Evolutionary conservation across 2,329 filamentous ascomycete genomes (phyloP), one percentile per base, ranked within the genome.

Genomic region (Fonsecaea multimorphosa): DNA sequence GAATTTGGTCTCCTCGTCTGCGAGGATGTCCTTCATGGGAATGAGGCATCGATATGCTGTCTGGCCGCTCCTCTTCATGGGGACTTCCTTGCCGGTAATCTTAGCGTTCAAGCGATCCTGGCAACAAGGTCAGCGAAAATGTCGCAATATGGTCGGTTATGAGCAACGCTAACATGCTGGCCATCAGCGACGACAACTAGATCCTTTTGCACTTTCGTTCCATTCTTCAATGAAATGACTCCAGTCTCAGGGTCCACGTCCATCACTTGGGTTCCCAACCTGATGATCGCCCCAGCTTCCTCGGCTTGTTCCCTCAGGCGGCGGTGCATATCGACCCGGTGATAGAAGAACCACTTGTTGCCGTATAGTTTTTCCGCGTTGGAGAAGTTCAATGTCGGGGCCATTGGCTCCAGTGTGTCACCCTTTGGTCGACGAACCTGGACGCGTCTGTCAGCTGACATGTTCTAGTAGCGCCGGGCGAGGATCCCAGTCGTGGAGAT

Each of bases 281-380:
- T 61, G 12, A 76, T 72, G 58, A 66, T 67, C 3, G 72, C 68
- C 8, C 69, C 68, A 4, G 68, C 66, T 32, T 65, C 64, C 19
- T 74, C 69, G 0, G 78, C 78, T 24, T 76, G 71, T 22, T 73
- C 31, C 56, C 77, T 76, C 2, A 80, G 68, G 22, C 75, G 69
- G 29, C 75, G 75, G 65, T 81, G 79, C 51, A 82, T 70, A 64
- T 81, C 79, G 27, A 80, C 76, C n/a, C 79, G 74, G 65, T 81
- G 79, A 11, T 76, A 74, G 1, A 78, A 72, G 40, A 74, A 76
- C 70, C 71, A 71, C 51, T 70, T 67, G 57, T 67, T 68, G 27
- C 73, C 72, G 56, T 66, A 73, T 46, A 64, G 58, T 52, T 69
- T 49, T 44, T 66, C 62, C 16, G 66, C 65, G 44, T 72, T 67